A percentile compares a stretch with the other conserved stretches of the same genome.
phyloP scores from a whole-genome alignment of 2,329 filamentous ascomycete genomes.

The Lasiodiplodia sp. region DNA sequence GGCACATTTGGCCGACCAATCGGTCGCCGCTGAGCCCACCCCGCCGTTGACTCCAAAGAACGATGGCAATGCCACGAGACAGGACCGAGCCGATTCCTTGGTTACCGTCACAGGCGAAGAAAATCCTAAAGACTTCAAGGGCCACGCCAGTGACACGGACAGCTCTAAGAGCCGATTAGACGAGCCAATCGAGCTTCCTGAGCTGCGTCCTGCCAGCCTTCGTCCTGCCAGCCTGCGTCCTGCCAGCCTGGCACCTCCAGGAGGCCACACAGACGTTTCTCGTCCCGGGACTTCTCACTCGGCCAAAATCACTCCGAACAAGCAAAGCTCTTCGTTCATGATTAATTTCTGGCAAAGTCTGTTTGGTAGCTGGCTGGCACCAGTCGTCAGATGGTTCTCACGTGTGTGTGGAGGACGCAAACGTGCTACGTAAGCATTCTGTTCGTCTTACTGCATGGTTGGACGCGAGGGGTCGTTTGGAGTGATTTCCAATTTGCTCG shows the following conservation, averaged over 20 bases:
- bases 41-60: conserved; percentile 25
- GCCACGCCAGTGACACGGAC: not conserved
- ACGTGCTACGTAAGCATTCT: conserved; percentile 31
- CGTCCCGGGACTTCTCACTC: not conserved
- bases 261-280: not conserved
- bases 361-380: conserved; percentile 27
- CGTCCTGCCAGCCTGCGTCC: not conserved
- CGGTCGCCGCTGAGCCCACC: conserved; percentile 13
- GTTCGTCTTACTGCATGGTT: conserved; percentile 24
- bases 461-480: conserved; percentile 19
- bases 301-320: conserved; percentile 6
- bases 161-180: not conserved
- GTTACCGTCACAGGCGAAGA: conserved; percentile 7
- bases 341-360: conserved; percentile 26
- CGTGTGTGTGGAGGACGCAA: conserved; percentile 22
- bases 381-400: conserved; percentile 17
- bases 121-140: not conserved
- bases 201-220: not conserved
- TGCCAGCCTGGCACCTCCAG: not conserved
- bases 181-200: not conserved
- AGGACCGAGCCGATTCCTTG: conserved; percentile 25
- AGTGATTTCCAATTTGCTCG: conserved; percentile 25
- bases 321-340: conserved; percentile 3
- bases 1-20: not conserved
- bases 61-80: not conserved